phyloP scores from a whole-genome alignment of 2,329 filamentous ascomycete species.

The Colletotrichum paranaense region DNA sequence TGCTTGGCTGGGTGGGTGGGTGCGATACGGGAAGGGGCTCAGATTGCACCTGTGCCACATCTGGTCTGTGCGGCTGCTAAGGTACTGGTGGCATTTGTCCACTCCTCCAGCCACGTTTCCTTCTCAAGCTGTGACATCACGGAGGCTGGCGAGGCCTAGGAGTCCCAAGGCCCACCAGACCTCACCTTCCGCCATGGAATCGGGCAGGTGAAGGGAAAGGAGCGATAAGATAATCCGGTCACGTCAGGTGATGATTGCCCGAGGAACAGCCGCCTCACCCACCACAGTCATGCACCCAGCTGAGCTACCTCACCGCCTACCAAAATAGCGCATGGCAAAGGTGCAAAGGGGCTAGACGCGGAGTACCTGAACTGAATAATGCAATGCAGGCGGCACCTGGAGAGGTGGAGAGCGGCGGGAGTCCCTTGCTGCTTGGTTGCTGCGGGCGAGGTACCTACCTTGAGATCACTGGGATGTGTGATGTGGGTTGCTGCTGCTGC shows the following conservation, averaged over 20 bases:
- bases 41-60: neutral
- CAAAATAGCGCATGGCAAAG: neutral
- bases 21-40: neutral
- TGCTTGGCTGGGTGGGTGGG: neutral
- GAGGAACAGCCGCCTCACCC: constrained; percentile 19
- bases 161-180: no score
- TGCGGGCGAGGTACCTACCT: neutral
- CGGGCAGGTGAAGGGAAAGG: neutral
- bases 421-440: constrained; percentile 13
- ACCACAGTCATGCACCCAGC: constrained; percentile 7
- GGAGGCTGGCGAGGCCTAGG: neutral
- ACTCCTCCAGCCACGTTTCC: constrained; percentile 5
- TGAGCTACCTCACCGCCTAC: neutral
- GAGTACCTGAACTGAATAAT: constrained; percentile 21
- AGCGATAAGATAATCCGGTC: constrained; percentile 19
- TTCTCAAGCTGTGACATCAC: constrained; percentile 32
- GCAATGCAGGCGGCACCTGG: constrained; percentile 19
- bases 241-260: constrained; percentile 19
- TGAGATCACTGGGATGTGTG: no score
- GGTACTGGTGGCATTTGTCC: neutral
- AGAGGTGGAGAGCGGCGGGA: neutral
- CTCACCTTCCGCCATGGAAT: no score
- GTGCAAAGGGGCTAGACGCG: neutral
- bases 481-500: no score
- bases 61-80: neutral